Base-by-base conservation (phyloP, 495 filamentous ascomycete genomes). In the Podospora australis region DNA sequence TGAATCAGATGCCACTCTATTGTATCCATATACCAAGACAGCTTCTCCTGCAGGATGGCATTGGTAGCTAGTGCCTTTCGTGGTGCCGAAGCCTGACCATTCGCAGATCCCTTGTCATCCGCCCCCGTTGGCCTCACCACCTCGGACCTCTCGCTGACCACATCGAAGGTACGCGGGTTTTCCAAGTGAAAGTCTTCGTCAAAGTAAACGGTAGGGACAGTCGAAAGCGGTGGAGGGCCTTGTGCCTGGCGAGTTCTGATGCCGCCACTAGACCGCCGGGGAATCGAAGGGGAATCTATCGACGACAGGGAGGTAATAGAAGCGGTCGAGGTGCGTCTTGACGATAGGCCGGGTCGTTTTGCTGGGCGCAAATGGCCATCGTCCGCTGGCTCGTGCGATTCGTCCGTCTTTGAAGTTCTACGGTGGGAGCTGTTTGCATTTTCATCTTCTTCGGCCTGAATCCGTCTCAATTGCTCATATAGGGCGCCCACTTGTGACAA, bases 1-100 rank as follows among this genome's bases (percentile, higher is more conserved):
- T 87, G 90, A 48, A 99, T 97, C 7, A 99, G 75, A 62, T 99
- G 92, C 42, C 97, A 87, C 59, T 99, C 92, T 16, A 99, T 87
- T 0, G 94, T 99, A 62, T 99, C 92, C 92, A 99, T 96, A 57
- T 99, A 99, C 92, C 92, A 99, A 1, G 91, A 96, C 3, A 99
- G 74, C 62, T 99, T 99, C 60, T 99, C 92, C 62, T 99, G 92
- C n/a, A 99, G 68, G 38, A 99, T 97, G 1, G 92, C 92, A 69
- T 99, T 99, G 0, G 90, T 96, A 26, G 94, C 90, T 3, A 98
- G 73, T 13, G 86, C 87, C 64, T 96, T 96, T 35, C 92, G 77
- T 24, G 88, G 84, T 21, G 77, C 79, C 4, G 68, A 50, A 1
- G 72, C 66, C 22, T 73, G 71, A n/a, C 84, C 86, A 69, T 87